Evolutionary conservation across 2,329 filamentous ascomycete genomes (phyloP), one percentile per base, ranked within the genome.

Genomic region (Penicillium hordei): DNA sequence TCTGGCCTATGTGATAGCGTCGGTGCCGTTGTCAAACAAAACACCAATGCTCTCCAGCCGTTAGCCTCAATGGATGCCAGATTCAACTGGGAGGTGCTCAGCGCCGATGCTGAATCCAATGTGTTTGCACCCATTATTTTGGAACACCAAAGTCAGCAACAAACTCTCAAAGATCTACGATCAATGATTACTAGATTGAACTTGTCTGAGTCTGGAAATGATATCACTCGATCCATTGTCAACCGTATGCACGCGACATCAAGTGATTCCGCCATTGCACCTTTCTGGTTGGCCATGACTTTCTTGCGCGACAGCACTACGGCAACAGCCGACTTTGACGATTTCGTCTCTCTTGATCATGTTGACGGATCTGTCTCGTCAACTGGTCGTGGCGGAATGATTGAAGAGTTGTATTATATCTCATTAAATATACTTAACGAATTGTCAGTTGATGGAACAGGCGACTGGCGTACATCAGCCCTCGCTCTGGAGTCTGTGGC

Each of bases 401-500:
- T 78, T 33, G 77, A 79, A 53, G 78, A 80, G 46, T 58, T 80
- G 36, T 79, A 79, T 61, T 76, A 75, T 17, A 61, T 75, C 19
- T 74, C 75, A n/a, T 60, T 80, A 25, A 72, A 74, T 7, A 70
- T 73, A 21, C 60, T 79, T 39, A 74, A 74, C 27, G 74, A 78
- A 13, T 54, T 70, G 3, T 67, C 75, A 42, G 69, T 72, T 2
- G 71, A 77, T 4, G 71, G 76, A 4, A 64, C 72, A 5, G 64
- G 64, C 17, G 88, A 94, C 68, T 92, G 89, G 89, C 85, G 88
- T 33, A 74, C 91, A 21, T 84, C 89, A 70, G 89, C 91, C 1
- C 82, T 97, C 34, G 89, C 93, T 0, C 76, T 99, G 2, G 93
- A 97, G 72, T 84, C 89, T 2, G 81, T 93, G 7, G 88, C 92